Percentiles rank a stretch among this genome's conserved stretches.
Evolutionary conservation across 805 yeast genomes (phyloP).

Genomic region (Barnettozyma botsteinii): DNA sequence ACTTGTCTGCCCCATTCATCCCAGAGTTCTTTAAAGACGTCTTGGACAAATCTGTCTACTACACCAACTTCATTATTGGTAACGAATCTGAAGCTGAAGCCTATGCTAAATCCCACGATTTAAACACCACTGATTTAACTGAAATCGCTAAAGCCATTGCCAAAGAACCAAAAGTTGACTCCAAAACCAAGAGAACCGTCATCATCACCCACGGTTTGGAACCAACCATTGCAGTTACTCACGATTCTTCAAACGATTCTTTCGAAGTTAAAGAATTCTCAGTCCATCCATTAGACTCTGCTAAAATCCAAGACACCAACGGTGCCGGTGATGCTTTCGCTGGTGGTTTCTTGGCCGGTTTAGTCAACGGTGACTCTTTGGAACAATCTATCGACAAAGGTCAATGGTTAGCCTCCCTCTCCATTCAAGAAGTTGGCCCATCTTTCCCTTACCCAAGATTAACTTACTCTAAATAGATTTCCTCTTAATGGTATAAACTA

Average conservation of each 20-base stretch:
- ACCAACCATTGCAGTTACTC: constrained; percentile 74
- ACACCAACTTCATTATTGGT: constrained; percentile 87
- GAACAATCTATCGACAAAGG: constrained; percentile 70
- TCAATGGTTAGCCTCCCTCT: constrained; percentile 92
- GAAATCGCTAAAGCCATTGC: constrained; percentile 83
- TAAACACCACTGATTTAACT: constrained; percentile 50
- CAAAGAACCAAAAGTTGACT: constrained; percentile 66
- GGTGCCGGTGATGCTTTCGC: constrained; percentile 99
- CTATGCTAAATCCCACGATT: constrained; percentile 80
- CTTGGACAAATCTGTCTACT: constrained; percentile 71
- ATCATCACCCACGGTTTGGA: constrained; percentile 94
- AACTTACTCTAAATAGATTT: constrained; percentile 16
- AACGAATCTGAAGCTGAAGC: constrained; percentile 97
- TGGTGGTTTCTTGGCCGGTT: constrained; percentile 88
- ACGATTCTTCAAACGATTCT: constrained; percentile 42
- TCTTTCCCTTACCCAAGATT: constrained; percentile 59
- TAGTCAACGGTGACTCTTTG: constrained; percentile 66
- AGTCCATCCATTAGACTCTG: constrained; percentile 64
- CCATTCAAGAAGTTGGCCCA: constrained; percentile 93
- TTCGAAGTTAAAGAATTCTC: constrained; percentile 47
- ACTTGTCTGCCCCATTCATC: constrained; percentile 95
- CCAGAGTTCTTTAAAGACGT: constrained; percentile 94
- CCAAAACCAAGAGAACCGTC: constrained; percentile 70
- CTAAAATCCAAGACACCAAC: constrained; percentile 82
- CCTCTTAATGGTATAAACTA: too few relatives aligned